Evolutionary conservation across 805 yeast genomes (phyloP).

Genomic region (Blastobotrys attinorum): DNA sequence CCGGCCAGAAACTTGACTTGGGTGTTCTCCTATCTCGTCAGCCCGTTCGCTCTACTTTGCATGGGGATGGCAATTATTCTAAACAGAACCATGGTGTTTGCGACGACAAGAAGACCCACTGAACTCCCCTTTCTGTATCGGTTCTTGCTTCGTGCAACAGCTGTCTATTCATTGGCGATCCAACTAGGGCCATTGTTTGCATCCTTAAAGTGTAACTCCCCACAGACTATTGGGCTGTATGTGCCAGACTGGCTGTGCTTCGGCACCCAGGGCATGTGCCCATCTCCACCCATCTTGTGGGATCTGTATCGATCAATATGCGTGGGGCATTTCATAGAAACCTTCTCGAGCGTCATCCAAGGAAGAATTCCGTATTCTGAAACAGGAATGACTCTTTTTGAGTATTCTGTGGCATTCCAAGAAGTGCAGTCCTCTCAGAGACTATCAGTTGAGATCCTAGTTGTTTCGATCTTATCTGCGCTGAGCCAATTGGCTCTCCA

Average conservation of each 20-base stretch:
- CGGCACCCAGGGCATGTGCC: conserved; percentile 24
- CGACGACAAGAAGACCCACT: conserved; percentile 40
- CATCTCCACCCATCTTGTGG: conserved; percentile 49
- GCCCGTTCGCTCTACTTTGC: conserved; percentile 33
- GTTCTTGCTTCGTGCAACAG: conserved; percentile 32
- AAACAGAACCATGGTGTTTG: conserved; percentile 52
- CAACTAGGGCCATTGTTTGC: conserved; percentile 33
- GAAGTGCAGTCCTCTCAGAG: conserved; percentile 48
- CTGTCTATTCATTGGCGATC: conserved; percentile 29
- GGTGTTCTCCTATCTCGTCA: conserved; percentile 19
- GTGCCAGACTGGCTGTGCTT: conserved; percentile 6
- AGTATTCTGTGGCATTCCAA: conserved; percentile 68
- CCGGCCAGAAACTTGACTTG: conserved; percentile 12
- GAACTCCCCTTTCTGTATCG: conserved; percentile 30
- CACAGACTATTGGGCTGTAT: conserved; percentile 11
- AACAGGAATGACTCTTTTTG: conserved; percentile 64
- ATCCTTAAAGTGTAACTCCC: conserved; percentile 26
- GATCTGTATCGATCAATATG: conserved; percentile 52
- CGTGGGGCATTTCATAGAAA: conserved; percentile 55
- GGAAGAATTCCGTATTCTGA: conserved; percentile 54
- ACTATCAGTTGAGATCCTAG: conserved; percentile 47
- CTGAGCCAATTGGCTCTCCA: conserved; percentile 57
- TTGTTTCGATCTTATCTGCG: conserved; percentile 48
- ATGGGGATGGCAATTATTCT: conserved; percentile 50
- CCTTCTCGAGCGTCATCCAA: conserved; percentile 50